Percentiles rank a stretch among this genome's conserved stretches.
phyloP scores from a whole-genome alignment of 2,329 filamentous ascomycete species.

The Blastomyces gilchristii region DNA sequence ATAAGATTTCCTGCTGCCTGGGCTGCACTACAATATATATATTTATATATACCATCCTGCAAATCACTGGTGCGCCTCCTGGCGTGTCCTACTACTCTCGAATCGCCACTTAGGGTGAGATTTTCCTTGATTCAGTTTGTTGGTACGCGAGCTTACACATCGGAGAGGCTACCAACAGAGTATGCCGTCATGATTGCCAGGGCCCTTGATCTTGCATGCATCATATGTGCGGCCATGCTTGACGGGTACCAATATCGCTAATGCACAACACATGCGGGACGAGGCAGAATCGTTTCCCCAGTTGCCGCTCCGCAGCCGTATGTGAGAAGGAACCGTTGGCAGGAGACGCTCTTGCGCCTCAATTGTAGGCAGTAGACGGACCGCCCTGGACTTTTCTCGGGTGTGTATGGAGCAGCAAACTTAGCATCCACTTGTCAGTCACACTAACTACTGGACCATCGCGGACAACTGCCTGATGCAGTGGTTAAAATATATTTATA shows the following conservation, averaged over 20 bases:
- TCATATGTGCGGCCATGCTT: not conserved
- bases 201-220: not conserved
- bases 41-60: not conserved
- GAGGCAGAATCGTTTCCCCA: slow-evolving; percentile 27
- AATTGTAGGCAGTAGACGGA: not conserved
- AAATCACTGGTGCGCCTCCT: not conserved
- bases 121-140: not conserved
- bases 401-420: not conserved
- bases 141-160: slow-evolving; percentile 1
- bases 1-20: not conserved
- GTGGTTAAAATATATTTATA: slow-evolving; percentile 24
- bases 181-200: not conserved
- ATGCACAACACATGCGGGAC: slow-evolving; percentile 7
- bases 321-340: not conserved
- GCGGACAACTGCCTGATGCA: slow-evolving; percentile 9
- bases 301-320: slow-evolving; percentile 17
- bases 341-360: not conserved
- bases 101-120: not conserved
- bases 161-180: not conserved
- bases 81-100: not conserved
- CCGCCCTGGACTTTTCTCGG: not conserved
- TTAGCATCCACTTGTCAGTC: not conserved
- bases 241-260: slow-evolving; percentile 3
- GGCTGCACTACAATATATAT: slow-evolving; percentile 1
- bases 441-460: not conserved